Conservation (phyloP, 2,329 filamentous ascomycete genomes). For the Lasiodiplodia citricola region DNA sequence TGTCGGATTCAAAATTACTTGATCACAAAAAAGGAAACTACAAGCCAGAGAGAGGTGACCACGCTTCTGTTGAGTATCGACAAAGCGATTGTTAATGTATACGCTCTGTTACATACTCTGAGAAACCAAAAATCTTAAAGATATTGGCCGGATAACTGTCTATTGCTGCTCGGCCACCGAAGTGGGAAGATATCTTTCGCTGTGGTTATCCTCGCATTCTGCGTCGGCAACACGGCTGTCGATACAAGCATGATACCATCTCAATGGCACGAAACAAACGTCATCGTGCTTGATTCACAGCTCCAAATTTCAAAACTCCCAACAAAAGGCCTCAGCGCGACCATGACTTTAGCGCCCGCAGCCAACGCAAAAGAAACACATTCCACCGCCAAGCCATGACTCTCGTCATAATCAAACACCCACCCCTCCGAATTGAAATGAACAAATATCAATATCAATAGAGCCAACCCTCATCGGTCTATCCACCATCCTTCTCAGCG, state of each 20-base stretch:
- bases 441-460: not conserved
- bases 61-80: not conserved
- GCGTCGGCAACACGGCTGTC: no score
- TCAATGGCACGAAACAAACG: no score
- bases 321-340: no score
- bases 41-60: not conserved
- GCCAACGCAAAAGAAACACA: not conserved
- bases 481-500: not conserved
- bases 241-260: no score
- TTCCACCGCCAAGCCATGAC: not conserved
- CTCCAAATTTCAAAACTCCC: no score
- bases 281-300: no score
- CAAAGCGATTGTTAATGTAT: not conserved
- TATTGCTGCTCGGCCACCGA: not conserved
- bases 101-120: not conserved
- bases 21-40: not conserved
- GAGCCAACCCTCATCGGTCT: not conserved
- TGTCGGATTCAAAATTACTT: not conserved
- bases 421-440: not conserved
- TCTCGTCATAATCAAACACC: not conserved
- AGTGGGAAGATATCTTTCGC: not conserved
- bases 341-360: not conserved
- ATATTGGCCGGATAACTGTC: not conserved
- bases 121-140: not conserved
- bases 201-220: no score